Base-by-base conservation (phyloP, 2,329 filamentous ascomycete species). In the Diaporthe sp. region DNA sequence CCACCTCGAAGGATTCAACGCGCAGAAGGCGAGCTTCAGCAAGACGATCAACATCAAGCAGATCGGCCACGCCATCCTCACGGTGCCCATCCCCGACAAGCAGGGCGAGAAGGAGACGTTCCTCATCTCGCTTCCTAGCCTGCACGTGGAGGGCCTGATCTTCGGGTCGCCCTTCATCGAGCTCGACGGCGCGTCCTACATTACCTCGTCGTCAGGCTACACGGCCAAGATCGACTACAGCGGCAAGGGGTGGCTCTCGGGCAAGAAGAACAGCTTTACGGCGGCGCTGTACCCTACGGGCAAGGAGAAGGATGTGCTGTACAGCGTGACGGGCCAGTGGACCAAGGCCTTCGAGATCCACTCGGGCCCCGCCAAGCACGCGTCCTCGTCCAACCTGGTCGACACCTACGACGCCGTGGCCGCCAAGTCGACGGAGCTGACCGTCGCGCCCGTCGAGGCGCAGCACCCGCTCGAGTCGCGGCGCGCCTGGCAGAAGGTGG, bases 31-130 rank as follows among this genome's bases (percentile, higher is more conserved):
- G 5, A 97, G 95, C 22, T 98, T 99, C 85, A 94, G 94, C 77
- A 93, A 93, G 79, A 98, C 96, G 58, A 98, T 98, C 83, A 94
- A 96, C 80, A 93, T 99, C 81, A 98, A 97, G 88, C 95, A 97
- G 86, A 93, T 97, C 79, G 96, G 96, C 47, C 96, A 98, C 81
- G 96, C 96, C 54, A 87, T 97, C 45, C 89, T 96, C 77, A 94
- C 94, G 67, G 86, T 98, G 75, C 93, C 94, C 15, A 79, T 85
- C 40, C 84, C 84, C 35, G 79, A 78, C 55, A 68, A 54, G 64
- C 70, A 45, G 57, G 78, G 82, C 74, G 83, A 86, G 76, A 79
- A 81, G 38, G 94, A 97, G 82, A 92, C 90, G 78, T 97, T 97
- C 86, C 89, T 98, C 77, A 98, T 98, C 82, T 97, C 95, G 13